A percentile compares a stretch with the other conserved stretches of the same genome.
Conservation (phyloP, 1,284 basidiomycete genomes). For the Marasmius sp. region DNA sequence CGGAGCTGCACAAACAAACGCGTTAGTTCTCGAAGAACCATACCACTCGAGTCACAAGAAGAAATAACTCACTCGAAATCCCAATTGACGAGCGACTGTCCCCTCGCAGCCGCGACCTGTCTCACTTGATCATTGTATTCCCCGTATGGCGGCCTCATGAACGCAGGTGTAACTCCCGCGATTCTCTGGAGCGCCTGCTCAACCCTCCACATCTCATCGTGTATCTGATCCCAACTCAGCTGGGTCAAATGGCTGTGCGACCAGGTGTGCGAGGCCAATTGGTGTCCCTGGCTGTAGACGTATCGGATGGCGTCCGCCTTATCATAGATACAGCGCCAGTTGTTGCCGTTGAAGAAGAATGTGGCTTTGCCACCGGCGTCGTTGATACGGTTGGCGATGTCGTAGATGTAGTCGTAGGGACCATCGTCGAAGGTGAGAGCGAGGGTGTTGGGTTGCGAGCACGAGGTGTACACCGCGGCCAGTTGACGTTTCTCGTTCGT, state of each 20-base stretch:
- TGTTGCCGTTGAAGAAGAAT: conserved; percentile 42
- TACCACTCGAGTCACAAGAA: background rate
- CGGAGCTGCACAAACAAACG: background rate
- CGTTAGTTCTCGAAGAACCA: background rate
- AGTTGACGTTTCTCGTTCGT: conserved; percentile 1
- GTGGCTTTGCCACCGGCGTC: conserved; percentile 37
- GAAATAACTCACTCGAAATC: conserved; percentile 2
- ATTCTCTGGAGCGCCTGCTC: conserved; percentile 49
- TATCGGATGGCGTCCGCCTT: conserved; percentile 31
- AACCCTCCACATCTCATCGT: background rate
- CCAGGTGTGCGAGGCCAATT: conserved; percentile 59
- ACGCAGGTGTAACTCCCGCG: conserved; percentile 44
- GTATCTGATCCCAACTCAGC: conserved; percentile 34
- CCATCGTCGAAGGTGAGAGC: conserved; percentile 7
- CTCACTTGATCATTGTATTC: conserved; percentile 49
- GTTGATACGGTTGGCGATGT: conserved; percentile 33
- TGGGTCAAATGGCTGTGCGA: conserved; percentile 45
- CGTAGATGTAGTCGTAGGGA: conserved; percentile 11
- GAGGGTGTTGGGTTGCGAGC: background rate
- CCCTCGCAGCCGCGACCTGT: conserved; percentile 31
- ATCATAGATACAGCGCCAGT: conserved; percentile 47
- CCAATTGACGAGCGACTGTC: background rate
- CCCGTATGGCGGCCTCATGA: conserved; percentile 51
- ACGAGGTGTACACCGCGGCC: background rate
- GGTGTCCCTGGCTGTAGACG: conserved; percentile 42